A percentile compares a stretch with the other conserved stretches of the same genome.
These are phyloP conservation scores for Diospyros lotus DNA, from an alignment of 148 eudicot species.

Conservation along the genomic window DNA sequence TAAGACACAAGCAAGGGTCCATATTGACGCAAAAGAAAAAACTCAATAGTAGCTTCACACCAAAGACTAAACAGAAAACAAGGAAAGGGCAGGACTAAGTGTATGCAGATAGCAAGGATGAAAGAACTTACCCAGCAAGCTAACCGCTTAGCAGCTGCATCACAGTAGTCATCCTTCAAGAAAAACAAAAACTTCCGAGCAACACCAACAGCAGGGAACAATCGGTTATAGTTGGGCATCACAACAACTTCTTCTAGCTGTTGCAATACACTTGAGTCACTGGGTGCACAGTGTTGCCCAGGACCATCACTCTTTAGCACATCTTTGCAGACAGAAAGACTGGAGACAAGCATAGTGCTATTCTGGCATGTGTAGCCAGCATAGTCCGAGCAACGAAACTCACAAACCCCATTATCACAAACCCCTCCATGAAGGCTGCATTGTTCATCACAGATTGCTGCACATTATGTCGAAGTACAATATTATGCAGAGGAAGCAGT, in stretches of 20 bases:
- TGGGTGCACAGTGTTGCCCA: constrained; percentile 93
- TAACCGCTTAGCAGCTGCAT: constrained; percentile 85
- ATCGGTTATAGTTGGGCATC: constrained; percentile 87
- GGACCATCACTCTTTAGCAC: constrained; percentile 61
- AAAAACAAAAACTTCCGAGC: constrained; percentile 63
- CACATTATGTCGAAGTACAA: constrained; percentile 20
- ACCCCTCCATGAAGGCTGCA: constrained; percentile 99
- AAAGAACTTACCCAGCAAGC: constrained; percentile 91
- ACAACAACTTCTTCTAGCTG: constrained; percentile 97
- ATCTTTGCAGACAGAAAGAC: constrained; percentile 79
- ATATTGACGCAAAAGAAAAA: background rate
- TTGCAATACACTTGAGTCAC: constrained; percentile 73
- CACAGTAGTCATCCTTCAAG: constrained; percentile 63
- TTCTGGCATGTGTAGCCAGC: constrained; percentile 97
- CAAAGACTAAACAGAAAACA: background rate
- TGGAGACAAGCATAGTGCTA: constrained; percentile 66
- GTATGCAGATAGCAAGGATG: background rate
- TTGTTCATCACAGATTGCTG: constrained; percentile 97
- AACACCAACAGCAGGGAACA: constrained; percentile 79
- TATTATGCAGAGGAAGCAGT: constrained; percentile 2
- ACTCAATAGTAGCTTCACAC: background rate
- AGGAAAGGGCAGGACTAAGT: too few relatives aligned
- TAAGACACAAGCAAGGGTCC: background rate
- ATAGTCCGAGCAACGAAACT: constrained; percentile 96
- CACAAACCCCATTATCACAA: constrained; percentile 91